These are phyloP conservation scores for Hyparrhenia diplandra DNA, from an alignment of 176 grass and related monocot genomes.

Conservation along the genomic window DNA sequence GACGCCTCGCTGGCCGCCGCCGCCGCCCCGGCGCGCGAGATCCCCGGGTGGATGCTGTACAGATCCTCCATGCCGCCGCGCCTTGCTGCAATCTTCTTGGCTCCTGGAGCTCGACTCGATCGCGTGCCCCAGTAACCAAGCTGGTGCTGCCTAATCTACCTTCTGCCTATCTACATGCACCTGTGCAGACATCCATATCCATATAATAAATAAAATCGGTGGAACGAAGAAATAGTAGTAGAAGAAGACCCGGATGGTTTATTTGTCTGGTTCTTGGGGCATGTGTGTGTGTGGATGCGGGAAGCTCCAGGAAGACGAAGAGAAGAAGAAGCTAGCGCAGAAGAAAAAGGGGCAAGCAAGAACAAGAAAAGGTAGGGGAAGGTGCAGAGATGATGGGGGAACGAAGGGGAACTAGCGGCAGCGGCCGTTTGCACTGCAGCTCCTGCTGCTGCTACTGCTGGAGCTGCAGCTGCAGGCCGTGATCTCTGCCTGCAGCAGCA, in stretches of 20 bases:
- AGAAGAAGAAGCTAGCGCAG: slow-evolving; percentile 8
- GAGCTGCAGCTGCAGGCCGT: not conserved
- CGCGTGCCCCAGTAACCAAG: not conserved
- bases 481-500: slow-evolving; percentile 19
- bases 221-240: not conserved
- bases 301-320: slow-evolving; percentile 9
- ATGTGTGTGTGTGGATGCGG: not conserved
- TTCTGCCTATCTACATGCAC: slow-evolving; percentile 21
- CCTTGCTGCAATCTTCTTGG: not conserved
- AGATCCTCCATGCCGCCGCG: slow-evolving; percentile 65
- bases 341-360: not conserved
- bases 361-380: slow-evolving; percentile 8
- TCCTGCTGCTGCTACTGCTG: not conserved
- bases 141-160: not conserved
- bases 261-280: slow-evolving; percentile 11
- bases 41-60: slow-evolving; percentile 84
- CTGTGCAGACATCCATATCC: not conserved
- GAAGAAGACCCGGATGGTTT: not conserved
- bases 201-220: not conserved
- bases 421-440: slow-evolving; percentile 52
- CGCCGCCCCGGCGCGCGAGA: slow-evolving; percentile 35
- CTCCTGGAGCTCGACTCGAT: not conserved
- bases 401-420: slow-evolving; percentile 38
- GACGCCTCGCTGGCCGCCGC: slow-evolving; percentile 34
- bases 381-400: slow-evolving; percentile 1